Conservation (phyloP, 306 rosid genomes). For the Pueraria montana region DNA sequence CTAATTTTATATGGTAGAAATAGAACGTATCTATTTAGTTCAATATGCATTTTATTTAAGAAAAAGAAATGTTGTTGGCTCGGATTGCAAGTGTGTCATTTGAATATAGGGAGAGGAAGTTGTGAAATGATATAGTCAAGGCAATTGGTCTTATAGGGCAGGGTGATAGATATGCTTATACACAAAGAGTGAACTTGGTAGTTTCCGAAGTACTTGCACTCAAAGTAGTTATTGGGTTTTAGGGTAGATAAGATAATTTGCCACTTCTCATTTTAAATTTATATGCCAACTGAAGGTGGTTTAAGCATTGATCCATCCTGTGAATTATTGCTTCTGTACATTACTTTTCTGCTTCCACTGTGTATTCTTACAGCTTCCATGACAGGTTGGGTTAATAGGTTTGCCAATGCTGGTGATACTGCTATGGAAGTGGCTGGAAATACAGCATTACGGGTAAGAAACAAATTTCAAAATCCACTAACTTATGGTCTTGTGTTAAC, state of each 20-base stretch:
- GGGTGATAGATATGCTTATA: neutral
- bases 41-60: slow-evolving; percentile 20
- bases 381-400: slow-evolving; percentile 99
- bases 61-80: neutral
- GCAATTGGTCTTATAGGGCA: slow-evolving; percentile 12
- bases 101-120: neutral
- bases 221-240: neutral
- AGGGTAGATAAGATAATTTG: slow-evolving; percentile 24
- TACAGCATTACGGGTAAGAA: slow-evolving; percentile 85
- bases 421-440: slow-evolving; percentile 97
- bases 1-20: neutral
- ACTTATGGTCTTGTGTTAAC: neutral
- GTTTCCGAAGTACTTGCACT: slow-evolving; percentile 8
- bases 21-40: slow-evolving; percentile 11
- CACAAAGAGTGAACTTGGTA: neutral
- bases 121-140: neutral
- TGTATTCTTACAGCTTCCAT: slow-evolving; percentile 46
- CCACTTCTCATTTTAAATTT: slow-evolving; percentile 4
- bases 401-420: slow-evolving; percentile 99
- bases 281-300: neutral
- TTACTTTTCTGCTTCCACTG: slow-evolving; percentile 24
- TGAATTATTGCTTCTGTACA: slow-evolving; percentile 40
- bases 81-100: slow-evolving; percentile 6
- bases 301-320: slow-evolving; percentile 12
- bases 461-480: neutral